Evolutionary conservation across 768 basidiomycete species (phyloP), one percentile per base, ranked within the genome.

Genomic region (Flagelloscypha sp.): DNA sequence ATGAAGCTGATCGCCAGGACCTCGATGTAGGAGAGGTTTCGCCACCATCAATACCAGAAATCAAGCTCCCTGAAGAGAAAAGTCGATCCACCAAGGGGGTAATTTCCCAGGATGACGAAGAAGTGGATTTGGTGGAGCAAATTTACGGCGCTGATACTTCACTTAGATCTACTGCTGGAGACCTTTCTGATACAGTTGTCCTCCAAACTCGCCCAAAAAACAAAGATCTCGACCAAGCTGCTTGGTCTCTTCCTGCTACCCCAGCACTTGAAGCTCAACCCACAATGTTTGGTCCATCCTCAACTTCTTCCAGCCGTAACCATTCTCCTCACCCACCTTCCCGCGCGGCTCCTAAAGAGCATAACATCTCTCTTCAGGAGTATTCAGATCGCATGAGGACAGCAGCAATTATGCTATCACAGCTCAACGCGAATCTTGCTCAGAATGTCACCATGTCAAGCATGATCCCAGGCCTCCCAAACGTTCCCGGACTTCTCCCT

Each of bases 351-450:
- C n/a, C 31, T 17, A 32, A n/a, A 15, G 48, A 50, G n/a, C 38
- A 24, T 22, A 32, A 44, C 17, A 62, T 98, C 10, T 89, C 92
- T 1, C 65, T 99, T 16, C 94, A 99, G 48, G 94, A 99, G 47
- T 99, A 99, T 60, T 94, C 94, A 1, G 90, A 97, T 46, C 78
- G 95, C 33, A 99, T 99, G 95, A 79, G 89, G 6, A 95, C 92
- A 7, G 95, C 95, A 7, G 95, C 95, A 7, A 82, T 98, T 43
- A 97, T 99, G 95, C 79, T 99, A 19, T 81, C 95, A 1, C 95
- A 99, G 57, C 71, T 99, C 31, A 95, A 92, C 48, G 81, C 89
- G 1, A 87, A 71, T 48, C 66, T 84, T 33, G 62, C 72, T 20
- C 71, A 75, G 43, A 81, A 84, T 17, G 48, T 64, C 4, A 59